Percentiles rank a stretch among this genome's conserved stretches.
phyloP scores from a whole-genome alignment of 257 asterid genomes.

The Striga asiatica region DNA sequence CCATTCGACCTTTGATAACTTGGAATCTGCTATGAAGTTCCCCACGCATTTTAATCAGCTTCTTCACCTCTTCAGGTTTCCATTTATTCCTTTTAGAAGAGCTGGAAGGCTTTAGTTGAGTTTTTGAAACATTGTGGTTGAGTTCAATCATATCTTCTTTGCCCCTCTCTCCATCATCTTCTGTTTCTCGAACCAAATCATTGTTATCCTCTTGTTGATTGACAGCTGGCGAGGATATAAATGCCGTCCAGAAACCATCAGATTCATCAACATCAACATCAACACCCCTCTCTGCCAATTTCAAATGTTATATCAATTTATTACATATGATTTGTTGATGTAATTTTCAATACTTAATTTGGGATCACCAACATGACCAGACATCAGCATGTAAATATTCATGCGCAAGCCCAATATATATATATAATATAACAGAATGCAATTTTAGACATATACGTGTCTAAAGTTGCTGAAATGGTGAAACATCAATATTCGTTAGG shows the following conservation, averaged over 20 bases:
- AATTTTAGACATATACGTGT: not conserved
- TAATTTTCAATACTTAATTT: not conserved
- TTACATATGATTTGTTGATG: not conserved
- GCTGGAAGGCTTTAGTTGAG: slow-evolving; percentile 39
- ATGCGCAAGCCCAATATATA: too few relatives aligned
- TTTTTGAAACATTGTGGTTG: slow-evolving; percentile 34
- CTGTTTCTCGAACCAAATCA: slow-evolving; percentile 27
- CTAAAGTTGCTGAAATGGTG: too few relatives aligned
- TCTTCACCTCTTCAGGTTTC: slow-evolving; percentile 83
- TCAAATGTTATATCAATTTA: slow-evolving; percentile 20
- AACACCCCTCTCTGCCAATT: slow-evolving; percentile 18
- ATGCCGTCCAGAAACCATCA: slow-evolving; percentile 45
- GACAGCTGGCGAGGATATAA: slow-evolving; percentile 25
- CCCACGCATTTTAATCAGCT: slow-evolving; percentile 68
- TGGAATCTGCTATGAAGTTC: slow-evolving; percentile 80
- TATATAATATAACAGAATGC: not conserved
- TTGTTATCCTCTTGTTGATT: slow-evolving; percentile 17
- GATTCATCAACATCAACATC: slow-evolving; percentile 23
- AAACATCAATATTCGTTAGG: not conserved
- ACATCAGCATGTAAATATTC: too few relatives aligned
- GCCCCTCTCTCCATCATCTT: slow-evolving; percentile 17
- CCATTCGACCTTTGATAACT: slow-evolving; percentile 86
- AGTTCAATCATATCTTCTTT: slow-evolving; percentile 29
- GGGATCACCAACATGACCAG: not conserved
- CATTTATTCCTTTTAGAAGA: slow-evolving; percentile 66